Percentiles rank a stretch among this genome's conserved stretches.
Conservation (phyloP, 495 filamentous ascomycete species). For the Penicillium paradoxum region DNA sequence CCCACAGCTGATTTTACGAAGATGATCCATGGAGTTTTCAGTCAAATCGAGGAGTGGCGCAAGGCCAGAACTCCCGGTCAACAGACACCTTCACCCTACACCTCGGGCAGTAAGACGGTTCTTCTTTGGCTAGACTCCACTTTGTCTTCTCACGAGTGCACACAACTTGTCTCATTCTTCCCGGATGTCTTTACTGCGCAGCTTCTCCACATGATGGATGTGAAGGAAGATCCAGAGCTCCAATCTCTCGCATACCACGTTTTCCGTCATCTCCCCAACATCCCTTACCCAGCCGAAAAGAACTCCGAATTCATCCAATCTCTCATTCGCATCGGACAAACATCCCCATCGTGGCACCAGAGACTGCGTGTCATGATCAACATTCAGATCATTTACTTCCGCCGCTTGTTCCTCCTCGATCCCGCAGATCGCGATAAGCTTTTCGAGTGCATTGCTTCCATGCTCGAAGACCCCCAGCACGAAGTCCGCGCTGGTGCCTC, state of each 20-base stretch:
- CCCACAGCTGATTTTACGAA: slow-evolving; percentile 68
- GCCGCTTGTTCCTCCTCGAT: slow-evolving; percentile 90
- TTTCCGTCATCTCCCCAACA: slow-evolving; percentile 93
- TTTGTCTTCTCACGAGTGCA: slow-evolving; percentile 88
- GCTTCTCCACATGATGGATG: slow-evolving; percentile 99
- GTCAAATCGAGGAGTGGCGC: slow-evolving; percentile 80
- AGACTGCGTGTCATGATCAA: slow-evolving; percentile 95
- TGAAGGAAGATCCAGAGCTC: slow-evolving; percentile 96
- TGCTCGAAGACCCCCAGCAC: slow-evolving; percentile 87
- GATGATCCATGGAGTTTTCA: slow-evolving; percentile 73
- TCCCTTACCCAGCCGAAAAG: slow-evolving; percentile 84
- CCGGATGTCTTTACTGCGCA: slow-evolving; percentile 82
- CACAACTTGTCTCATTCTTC: slow-evolving; percentile 85
- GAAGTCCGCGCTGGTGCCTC: slow-evolving; percentile 93
- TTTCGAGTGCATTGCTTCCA: slow-evolving; percentile 84
- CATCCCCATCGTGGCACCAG: slow-evolving; percentile 90
- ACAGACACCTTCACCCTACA: slow-evolving; percentile 91
- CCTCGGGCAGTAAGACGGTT: slow-evolving; percentile 91
- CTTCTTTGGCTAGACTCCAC: slow-evolving; percentile 92
- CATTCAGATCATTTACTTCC: slow-evolving; percentile 99
- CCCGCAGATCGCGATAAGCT: slow-evolving; percentile 67
- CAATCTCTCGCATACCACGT: slow-evolving; percentile 95
- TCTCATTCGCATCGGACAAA: slow-evolving; percentile 83
- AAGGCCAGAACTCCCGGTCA: slow-evolving; percentile 79
- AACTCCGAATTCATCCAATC: slow-evolving; percentile 77